Base-by-base conservation (phyloP, 2,329 filamentous ascomycete genomes). In the Pseudomassariella vexata region DNA sequence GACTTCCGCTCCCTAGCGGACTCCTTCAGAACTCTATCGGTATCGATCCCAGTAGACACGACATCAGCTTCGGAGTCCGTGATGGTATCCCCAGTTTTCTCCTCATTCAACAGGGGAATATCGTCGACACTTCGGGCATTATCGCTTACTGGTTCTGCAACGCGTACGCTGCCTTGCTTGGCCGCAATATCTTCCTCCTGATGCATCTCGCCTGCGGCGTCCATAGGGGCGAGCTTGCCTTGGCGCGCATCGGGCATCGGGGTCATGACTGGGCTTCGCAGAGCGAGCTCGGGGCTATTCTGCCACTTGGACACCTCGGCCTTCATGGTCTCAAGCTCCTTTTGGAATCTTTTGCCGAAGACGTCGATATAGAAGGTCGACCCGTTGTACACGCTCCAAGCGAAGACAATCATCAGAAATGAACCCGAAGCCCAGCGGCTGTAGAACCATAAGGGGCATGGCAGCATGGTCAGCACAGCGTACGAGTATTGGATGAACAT, bases 301-400 rank as follows among this genome's bases (percentile, higher is more conserved):
- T 95, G 88, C 86, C 87, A 94, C 55, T 87, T 90, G 27, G 81
- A 75, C 7, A 98, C 88, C 52, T 98, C 92, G 34, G 77, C 77
- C 60, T 84, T 89, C 63, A 98, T 74, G 32, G 82, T 74, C 55
- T 98, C 89, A 9, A 98, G 70, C 58, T 98, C 92, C 53, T 90
- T 95, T 66, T 98, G 87, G 68, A 98, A 96, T 3, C 89, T 79
- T 49, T 85, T 94, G 33, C 94, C 92, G 55, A 96, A 98, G 2
- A 96, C 86, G 49, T 98, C 92, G 51, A 98, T 96, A 60, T 98
- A 98, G 59, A 85, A 98, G 1, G 89, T 96, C 12, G 92, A 87
- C 19, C 92, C 92, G 48, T 98, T 98, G 65, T 95, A 94, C 35
- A 95, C 83, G 47, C 86, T 94, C 88, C 89, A 95, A 25, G 78